These are phyloP conservation scores for Fusarium neocosmosporiellum DNA, from an alignment of 2,329 filamentous ascomycete genomes.

Conservation along the genomic window DNA sequence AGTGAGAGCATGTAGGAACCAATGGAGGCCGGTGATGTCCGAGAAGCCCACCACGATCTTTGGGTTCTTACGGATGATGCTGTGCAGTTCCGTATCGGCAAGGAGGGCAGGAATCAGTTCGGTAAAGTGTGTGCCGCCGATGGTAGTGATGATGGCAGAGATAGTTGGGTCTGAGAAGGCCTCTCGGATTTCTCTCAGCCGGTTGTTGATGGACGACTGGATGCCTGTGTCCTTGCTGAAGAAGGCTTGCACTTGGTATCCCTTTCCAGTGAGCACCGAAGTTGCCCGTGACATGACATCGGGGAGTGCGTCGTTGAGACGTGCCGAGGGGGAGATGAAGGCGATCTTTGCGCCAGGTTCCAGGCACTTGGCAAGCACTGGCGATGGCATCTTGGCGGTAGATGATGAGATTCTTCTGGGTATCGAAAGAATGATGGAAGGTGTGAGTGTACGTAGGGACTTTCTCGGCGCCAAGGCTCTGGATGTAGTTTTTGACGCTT, in stretches of 20 bases:
- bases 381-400: constrained; percentile 22
- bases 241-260: constrained; percentile 50
- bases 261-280: constrained; percentile 43
- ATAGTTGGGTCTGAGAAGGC: constrained; percentile 52
- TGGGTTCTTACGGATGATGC: constrained; percentile 48
- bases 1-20: constrained; percentile 51
- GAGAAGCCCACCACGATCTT: constrained; percentile 57
- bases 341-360: constrained; percentile 52
- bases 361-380: constrained; percentile 43
- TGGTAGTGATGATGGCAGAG: constrained; percentile 53
- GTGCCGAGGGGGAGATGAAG: constrained; percentile 54
- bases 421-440: background rate
- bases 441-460: background rate
- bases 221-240: constrained; percentile 47
- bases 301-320: constrained; percentile 48
- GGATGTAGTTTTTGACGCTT: background rate
- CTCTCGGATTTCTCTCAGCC: constrained; percentile 51
- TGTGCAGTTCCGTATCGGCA: constrained; percentile 50
- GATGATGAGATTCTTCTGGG: background rate
- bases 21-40: constrained; percentile 56
- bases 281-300: constrained; percentile 46
- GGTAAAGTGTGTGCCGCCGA: constrained; percentile 53
- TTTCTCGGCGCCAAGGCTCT: background rate
- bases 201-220: constrained; percentile 49
- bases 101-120: constrained; percentile 54